Percentiles rank a stretch among this genome's conserved stretches.
Evolutionary conservation across 805 yeast species (phyloP).

Genomic region (Pichia membranifaciens): DNA sequence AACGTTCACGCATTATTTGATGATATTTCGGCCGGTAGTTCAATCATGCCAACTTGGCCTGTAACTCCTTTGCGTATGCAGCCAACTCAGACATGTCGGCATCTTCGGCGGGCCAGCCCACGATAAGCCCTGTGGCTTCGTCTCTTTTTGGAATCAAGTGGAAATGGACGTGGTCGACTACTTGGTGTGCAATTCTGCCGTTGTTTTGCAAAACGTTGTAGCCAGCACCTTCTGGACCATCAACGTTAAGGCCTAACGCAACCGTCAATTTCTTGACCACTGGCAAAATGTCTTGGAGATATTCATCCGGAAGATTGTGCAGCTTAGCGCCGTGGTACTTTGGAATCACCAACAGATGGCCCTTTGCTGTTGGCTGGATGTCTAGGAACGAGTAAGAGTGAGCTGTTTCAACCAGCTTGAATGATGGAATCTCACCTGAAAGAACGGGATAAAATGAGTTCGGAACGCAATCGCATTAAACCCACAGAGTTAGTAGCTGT

Average conservation of each 20-base stretch:
- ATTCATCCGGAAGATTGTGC: conserved; percentile 90
- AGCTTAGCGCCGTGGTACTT: conserved; percentile 90
- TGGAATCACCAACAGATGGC: conserved; percentile 87
- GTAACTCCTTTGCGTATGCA: conserved; percentile 55
- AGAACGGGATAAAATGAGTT: too few species aligned
- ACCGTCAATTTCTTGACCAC: conserved; percentile 80
- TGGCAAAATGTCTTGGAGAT: conserved; percentile 79
- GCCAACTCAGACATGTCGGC: conserved; percentile 73
- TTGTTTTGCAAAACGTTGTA: conserved; percentile 91
- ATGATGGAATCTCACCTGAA: conserved; percentile 89
- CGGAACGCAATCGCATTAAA: too few species aligned
- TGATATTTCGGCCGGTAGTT: too few species aligned
- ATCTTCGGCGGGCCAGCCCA: conserved; percentile 91
- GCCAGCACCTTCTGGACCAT: conserved; percentile 63
- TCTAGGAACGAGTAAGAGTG: conserved; percentile 80
- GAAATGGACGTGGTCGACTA: conserved; percentile 93
- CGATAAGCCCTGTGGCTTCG: conserved; percentile 65
- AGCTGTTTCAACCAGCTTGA: conserved; percentile 84
- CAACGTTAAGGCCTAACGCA: conserved; percentile 58
- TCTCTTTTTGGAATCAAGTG: conserved; percentile 90
- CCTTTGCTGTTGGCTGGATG: conserved; percentile 86
- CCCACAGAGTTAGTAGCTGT: conserved; percentile 5
- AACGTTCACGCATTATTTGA: too few species aligned
- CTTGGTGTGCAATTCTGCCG: conserved; percentile 93
- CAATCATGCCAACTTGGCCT: conserved; percentile 30